phyloP scores from a whole-genome alignment of 2,329 filamentous ascomycete species.

The Fragosphaeria purpurea region DNA sequence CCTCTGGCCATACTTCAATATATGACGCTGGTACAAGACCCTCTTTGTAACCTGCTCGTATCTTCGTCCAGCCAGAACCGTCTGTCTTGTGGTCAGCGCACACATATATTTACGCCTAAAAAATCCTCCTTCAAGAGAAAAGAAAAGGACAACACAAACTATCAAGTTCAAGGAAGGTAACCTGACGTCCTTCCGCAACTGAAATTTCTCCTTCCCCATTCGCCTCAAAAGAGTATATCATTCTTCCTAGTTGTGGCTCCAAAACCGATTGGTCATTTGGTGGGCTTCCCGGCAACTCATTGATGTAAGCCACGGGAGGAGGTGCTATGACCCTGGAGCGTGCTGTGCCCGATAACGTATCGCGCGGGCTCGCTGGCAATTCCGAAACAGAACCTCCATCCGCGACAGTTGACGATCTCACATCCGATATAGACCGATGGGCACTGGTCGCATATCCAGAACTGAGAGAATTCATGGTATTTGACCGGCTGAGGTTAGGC shows the following conservation, averaged over 20 bases:
- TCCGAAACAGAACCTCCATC: constrained; percentile 38
- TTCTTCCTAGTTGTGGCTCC: constrained; percentile 62
- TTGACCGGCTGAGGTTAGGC: constrained; percentile 62
- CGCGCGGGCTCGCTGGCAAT: constrained; percentile 14
- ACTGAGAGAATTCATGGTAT: constrained; percentile 84
- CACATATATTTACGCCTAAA: background rate
- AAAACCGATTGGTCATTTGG: constrained; percentile 29
- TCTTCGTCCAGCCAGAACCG: constrained; percentile 83
- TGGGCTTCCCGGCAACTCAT: constrained; percentile 47
- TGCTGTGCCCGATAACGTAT: constrained; percentile 22
- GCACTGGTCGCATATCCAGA: constrained; percentile 79
- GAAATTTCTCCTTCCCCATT: constrained; percentile 72
- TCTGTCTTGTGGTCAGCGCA: constrained; percentile 39
- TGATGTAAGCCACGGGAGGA: constrained; percentile 72
- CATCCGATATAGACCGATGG: constrained; percentile 62
- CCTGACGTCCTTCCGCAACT: constrained; percentile 67
- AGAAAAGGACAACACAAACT: constrained; percentile 52
- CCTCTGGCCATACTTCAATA: constrained; percentile 53
- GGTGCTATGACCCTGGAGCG: constrained; percentile 73
- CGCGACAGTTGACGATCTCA: constrained; percentile 31
- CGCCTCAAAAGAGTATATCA: constrained; percentile 82
- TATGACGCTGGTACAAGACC: constrained; percentile 85
- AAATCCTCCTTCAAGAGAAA: too few species aligned
- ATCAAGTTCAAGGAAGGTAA: constrained; percentile 74
- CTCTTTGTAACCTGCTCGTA: constrained; percentile 64